Percentiles rank a stretch among this genome's conserved stretches.
Evolutionary conservation across 805 yeast genomes (phyloP).

Genomic region (Candida endomychidarum): DNA sequence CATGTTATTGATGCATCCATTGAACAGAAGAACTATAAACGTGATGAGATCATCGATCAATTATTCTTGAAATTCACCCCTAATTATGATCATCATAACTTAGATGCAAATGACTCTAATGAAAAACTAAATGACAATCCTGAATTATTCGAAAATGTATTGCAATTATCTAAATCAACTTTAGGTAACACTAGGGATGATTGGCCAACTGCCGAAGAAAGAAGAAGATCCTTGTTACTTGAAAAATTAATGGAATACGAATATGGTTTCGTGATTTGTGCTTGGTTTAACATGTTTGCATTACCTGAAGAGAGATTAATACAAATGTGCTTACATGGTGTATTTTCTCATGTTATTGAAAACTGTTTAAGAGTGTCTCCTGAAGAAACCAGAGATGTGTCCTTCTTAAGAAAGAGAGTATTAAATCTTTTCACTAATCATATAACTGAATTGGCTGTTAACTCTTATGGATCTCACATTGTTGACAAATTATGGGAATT

Average conservation of each 20-base stretch:
- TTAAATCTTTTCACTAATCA: conserved; percentile 61
- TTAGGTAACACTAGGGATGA: conserved; percentile 80
- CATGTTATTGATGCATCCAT: conserved; percentile 66
- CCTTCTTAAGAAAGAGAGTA: conserved; percentile 62
- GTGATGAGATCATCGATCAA: conserved; percentile 55
- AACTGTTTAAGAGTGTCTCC: conserved; percentile 48
- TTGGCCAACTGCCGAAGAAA: conserved; percentile 91
- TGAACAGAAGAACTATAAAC: conserved; percentile 54
- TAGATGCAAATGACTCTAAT: conserved; percentile 12
- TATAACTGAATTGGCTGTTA: conserved; percentile 65
- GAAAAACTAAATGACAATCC: conserved; percentile 20
- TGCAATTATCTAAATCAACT: conserved; percentile 67
- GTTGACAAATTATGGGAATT: conserved; percentile 83
- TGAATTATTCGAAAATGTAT: conserved; percentile 65
- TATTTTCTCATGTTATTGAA: conserved; percentile 87
- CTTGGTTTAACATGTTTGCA: conserved; percentile 59
- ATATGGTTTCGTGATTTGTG: conserved; percentile 52
- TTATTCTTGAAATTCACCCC: conserved; percentile 43
- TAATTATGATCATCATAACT: conserved; percentile 26
- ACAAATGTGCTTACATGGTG: conserved; percentile 85
- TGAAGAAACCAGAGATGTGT: conserved; percentile 41
- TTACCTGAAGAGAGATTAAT: conserved; percentile 60
- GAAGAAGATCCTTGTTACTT: conserved; percentile 72
- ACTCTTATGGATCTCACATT: conserved; percentile 89
- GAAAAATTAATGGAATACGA: conserved; percentile 75